Base-by-base conservation (phyloP, 805 yeast genomes). In the Kluyveromyces aestuarii region DNA sequence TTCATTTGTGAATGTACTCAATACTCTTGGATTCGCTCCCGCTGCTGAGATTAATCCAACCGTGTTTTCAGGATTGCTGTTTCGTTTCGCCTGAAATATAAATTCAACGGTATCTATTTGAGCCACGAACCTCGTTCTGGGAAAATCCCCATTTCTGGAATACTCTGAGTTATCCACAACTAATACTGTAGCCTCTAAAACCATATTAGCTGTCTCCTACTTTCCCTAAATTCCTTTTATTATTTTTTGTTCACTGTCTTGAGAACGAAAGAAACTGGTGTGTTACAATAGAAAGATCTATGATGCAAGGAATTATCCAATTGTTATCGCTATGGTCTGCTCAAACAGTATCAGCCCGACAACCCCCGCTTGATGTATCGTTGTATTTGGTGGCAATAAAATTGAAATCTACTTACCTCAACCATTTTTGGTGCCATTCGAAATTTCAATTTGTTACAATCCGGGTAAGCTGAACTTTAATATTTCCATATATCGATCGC, bases 91-190 rank as follows among this genome's bases (percentile, higher is more conserved):
- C 54, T 84, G 84, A 72, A 93, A 95, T 41, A 93, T 80, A 57
- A 82, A 73, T 57, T 88, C 93, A 27, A 90, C 89, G 9, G 96
- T 82, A 53, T 93, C 96, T 52, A 86, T 73, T 68, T 93, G 96
- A 1, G 98, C 96, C 54, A 86, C 95, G 63, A 82, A 90, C 60
- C 99, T 77, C 14, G 90, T 82, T 16, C 95, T 81, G 37, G 86
- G 76, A 61, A 83, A 93, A 67, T 93, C 99, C 33, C 98, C 99
- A 64, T 93, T 93, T 61, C 99, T 77, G 80, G 90, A 86, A 68
- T 76, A 91, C 71, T 93, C 99, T 46, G 96, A 88, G 74, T 89
- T 91, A 73, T 93, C 99, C 62, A 93, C 78, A 61, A 89, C 87
- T 53, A 93, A 79, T 85, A 93, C 90, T 14, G 96, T 86, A 54